Percentiles rank a stretch among this genome's conserved stretches.
Evolutionary conservation across 31 red algal species (phyloP).

Genomic region (Odonthalia washingtoniensis): DNA sequence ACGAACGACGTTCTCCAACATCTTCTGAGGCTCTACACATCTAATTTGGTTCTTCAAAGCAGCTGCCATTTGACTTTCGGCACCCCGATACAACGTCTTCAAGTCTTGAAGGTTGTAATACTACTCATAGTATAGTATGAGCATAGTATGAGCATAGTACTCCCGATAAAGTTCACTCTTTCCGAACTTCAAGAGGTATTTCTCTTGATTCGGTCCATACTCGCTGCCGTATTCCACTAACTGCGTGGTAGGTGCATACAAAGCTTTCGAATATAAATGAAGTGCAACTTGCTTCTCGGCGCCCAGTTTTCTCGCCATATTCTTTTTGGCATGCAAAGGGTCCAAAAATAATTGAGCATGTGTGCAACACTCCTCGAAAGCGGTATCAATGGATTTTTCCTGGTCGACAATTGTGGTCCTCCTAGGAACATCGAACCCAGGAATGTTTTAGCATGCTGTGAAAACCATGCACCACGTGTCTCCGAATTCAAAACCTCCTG

Average conservation of each 20-base stretch:
- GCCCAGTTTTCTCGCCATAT: conserved; percentile 13
- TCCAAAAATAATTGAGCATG: conserved; percentile 10
- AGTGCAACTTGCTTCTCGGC: neutral
- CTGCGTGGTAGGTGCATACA: conserved; percentile 6
- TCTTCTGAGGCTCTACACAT: conserved; percentile 40
- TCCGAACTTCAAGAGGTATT: conserved; percentile 22
- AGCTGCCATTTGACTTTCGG: conserved; percentile 49
- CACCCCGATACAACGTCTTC: conserved; percentile 25
- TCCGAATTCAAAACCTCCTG: conserved; percentile 20
- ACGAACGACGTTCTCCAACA: conserved; percentile 22
- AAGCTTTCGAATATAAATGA: neutral
- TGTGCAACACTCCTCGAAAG: neutral
- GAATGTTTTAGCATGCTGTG: neutral
- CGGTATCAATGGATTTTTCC: conserved; percentile 40
- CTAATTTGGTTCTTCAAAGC: conserved; percentile 23
- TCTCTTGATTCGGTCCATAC: neutral
- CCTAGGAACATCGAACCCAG: conserved; percentile 13
- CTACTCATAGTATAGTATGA: no score
- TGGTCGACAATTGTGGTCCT: conserved; percentile 41
- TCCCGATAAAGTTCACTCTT: conserved; percentile 28
- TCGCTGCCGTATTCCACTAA: neutral
- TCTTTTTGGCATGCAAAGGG: conserved; percentile 44
- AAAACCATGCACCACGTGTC: conserved; percentile 16
- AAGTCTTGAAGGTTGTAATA: conserved; percentile 33
- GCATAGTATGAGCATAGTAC: no score